Evolutionary conservation across 345 rosid species (phyloP).

Genomic region (Psidium guajava): DNA sequence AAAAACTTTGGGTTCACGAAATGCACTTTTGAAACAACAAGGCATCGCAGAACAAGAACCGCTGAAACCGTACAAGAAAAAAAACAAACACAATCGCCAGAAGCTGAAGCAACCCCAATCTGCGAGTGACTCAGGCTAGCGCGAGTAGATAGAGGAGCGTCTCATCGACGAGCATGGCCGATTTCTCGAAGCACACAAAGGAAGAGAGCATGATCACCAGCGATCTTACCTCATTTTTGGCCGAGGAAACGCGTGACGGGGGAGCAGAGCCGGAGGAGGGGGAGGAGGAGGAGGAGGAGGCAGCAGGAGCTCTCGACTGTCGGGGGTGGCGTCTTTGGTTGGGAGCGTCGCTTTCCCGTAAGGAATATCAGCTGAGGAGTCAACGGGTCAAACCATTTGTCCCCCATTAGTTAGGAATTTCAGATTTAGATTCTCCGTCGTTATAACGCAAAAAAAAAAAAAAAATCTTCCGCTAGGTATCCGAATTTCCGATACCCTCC

Average conservation of each 20-base stretch:
- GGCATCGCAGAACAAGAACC: background rate
- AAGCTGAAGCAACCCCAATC: background rate
- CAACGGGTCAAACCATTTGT: background rate
- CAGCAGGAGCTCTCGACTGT: background rate
- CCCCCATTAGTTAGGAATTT: background rate
- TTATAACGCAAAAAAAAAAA: background rate
- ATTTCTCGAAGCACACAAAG: background rate
- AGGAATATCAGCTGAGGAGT: background rate
- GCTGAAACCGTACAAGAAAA: background rate
- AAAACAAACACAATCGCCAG: background rate
- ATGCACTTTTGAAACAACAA: background rate
- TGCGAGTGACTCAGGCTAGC: background rate
- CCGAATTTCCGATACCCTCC: no score
- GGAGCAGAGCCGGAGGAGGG: background rate
- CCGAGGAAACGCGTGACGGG: background rate
- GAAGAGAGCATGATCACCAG: background rate
- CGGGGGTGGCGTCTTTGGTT: background rate
- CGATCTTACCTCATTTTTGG: background rate
- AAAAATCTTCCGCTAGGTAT: background rate
- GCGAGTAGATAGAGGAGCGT: background rate
- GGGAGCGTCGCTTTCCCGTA: background rate
- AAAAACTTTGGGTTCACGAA: background rate
- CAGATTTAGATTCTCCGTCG: background rate
- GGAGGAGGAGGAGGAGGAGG: background rate
- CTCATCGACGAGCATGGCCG: background rate